A percentile compares a stretch with the other conserved stretches of the same genome.
Conservation (phyloP, 352 stramenopile genomes). For the Phytophthora multivora region DNA sequence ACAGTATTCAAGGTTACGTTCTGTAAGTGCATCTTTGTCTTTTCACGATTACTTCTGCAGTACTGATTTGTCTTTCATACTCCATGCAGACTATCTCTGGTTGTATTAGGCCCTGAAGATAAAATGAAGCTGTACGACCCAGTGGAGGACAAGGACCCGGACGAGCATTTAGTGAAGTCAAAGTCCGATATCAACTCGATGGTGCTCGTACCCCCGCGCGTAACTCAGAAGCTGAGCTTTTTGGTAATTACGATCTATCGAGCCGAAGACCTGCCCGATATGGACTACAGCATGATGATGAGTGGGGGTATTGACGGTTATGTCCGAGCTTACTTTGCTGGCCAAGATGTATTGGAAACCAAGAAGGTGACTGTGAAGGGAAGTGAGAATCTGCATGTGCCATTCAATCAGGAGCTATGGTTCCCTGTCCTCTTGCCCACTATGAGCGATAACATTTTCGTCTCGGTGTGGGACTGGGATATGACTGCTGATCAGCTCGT, state of each 20-base stretch:
- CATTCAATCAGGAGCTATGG: conserved; percentile 87
- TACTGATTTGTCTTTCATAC: background rate
- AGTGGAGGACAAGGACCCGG: conserved; percentile 41
- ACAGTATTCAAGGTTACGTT: conserved; percentile 91
- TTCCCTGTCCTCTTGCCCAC: conserved; percentile 82
- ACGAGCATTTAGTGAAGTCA: conserved; percentile 47
- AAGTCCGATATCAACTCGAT: conserved; percentile 79
- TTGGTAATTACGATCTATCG: conserved; percentile 82
- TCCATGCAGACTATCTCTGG: conserved; percentile 71
- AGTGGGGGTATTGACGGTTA: conserved; percentile 84
- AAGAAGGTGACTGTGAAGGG: conserved; percentile 73
- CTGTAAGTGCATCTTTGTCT: conserved; percentile 41
- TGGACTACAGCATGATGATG: conserved; percentile 78
- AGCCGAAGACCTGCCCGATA: conserved; percentile 80
- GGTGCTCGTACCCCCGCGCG: conserved; percentile 79
- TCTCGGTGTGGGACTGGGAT: conserved; percentile 89
- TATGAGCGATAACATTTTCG: conserved; percentile 82
- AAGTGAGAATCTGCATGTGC: conserved; percentile 43
- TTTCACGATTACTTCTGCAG: background rate
- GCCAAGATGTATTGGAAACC: conserved; percentile 70
- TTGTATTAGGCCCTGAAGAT: conserved; percentile 85
- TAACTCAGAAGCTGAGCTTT: conserved; percentile 73
- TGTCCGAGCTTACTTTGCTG: conserved; percentile 76
- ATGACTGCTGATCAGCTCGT: conserved; percentile 74
- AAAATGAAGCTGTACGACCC: conserved; percentile 73